These are phyloP conservation scores for Astragalus glycyphyllos DNA, from an alignment of 306 rosid species.

Conservation along the genomic window DNA sequence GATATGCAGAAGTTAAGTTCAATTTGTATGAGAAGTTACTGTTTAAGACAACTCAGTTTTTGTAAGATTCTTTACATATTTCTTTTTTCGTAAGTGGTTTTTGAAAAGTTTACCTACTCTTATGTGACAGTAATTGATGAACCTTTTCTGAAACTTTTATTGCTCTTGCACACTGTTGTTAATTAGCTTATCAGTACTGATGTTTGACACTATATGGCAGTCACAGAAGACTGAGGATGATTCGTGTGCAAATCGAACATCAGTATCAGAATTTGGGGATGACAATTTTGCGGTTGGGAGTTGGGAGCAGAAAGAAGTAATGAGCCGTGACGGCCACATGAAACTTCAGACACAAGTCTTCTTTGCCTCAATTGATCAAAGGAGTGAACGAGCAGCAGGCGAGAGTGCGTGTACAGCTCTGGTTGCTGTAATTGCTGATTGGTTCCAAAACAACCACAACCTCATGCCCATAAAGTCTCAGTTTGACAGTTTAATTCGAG, in stretches of 20 bases:
- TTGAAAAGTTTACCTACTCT: neutral
- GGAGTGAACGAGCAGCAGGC: conserved; percentile 98
- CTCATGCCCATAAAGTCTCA: conserved; percentile 97
- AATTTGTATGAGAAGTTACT: neutral
- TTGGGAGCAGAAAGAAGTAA: conserved; percentile 92
- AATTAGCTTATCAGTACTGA: conserved; percentile 32
- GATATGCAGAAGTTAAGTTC: neutral
- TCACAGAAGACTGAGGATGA: conserved; percentile 78
- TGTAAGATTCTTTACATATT: no score
- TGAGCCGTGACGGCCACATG: conserved; percentile 92
- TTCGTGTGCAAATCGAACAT: conserved; percentile 75
- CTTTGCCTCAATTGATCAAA: conserved; percentile 96
- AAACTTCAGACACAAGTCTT: conserved; percentile 87
- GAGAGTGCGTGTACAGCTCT: conserved; percentile 99
- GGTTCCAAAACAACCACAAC: conserved; percentile 83
- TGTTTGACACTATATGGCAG: conserved; percentile 49
- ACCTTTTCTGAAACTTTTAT: conserved; percentile 32
- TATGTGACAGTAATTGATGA: conserved; percentile 1
- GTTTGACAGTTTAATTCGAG: conserved; percentile 91
- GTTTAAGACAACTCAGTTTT: neutral
- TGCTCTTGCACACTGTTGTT: conserved; percentile 31
- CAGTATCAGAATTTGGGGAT: conserved; percentile 95
- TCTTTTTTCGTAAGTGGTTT: neutral
- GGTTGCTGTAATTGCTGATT: conserved; percentile 92
- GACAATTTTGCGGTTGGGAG: conserved; percentile 90